Evolutionary conservation across 2,329 filamentous ascomycete genomes (phyloP), one percentile per base, ranked within the genome.

Genomic region (Talaromyces sp.): DNA sequence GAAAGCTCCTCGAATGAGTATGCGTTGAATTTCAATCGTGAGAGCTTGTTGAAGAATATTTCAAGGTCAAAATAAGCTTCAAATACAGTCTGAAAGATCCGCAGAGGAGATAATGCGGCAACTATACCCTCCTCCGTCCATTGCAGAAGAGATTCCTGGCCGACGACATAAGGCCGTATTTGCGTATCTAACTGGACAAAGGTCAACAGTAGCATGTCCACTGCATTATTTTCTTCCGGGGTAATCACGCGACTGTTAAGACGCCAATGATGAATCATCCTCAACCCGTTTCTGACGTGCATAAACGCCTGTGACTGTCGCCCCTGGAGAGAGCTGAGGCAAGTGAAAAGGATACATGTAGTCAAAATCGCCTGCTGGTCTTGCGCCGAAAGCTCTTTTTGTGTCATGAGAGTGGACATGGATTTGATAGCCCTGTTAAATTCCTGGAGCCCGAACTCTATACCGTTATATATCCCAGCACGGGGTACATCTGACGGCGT

Each of bases 351-450:
- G 11, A 59, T 43, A 19, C 57, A 59, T 1, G 53, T 56, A 17
- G 57, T 59, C 45, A 59, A 46, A 59, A 59, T 56, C 1, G 28
- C 53, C 31, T 56, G 52, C 33, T 59, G 45, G 33, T 59, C 57
- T 28, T 36, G 33, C 4, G 31, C 9, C 10, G 43, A 51, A 48
- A 56, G 39, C 9, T 37, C 5, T 15, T 39, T 39, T 35, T 56
- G 52, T 11, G 57, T 25, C 5, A 59, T 40, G 2, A 59, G 43
- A 8, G 41, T 21, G 8, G 53, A 59, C 39, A 59, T 28, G 15
- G 28, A 52, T 25, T 55, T 54, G n/a, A 59, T 59, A 22, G 57
- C 52, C 40, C 52, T 59, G 22, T 59, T 59, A 21, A 59, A 59
- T 37, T 59, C 52, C n/a, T 21, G 11, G 9, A 59, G 53, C 7